A percentile compares a stretch with the other conserved stretches of the same genome.
Conservation (phyloP, 768 basidiomycete species). For the Auriscalpium orientale region DNA sequence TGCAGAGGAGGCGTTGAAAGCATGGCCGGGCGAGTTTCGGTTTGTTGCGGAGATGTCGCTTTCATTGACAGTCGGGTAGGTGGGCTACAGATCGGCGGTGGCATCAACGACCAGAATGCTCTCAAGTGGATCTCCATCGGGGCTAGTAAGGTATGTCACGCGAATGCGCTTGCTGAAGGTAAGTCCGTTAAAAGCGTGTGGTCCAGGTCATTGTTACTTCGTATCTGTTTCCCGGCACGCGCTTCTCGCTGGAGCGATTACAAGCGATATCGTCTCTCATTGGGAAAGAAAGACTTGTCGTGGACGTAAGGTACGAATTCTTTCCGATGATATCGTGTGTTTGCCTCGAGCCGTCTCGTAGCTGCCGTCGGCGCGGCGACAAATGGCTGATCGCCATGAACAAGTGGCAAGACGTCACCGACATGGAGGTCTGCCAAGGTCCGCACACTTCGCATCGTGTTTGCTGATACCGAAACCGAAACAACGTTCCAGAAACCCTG, state of each 20-base stretch:
- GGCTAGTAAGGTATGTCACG: conserved; percentile 70
- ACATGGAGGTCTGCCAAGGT: conserved; percentile 88
- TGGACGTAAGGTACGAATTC: conserved; percentile 78
- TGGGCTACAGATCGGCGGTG: conserved; percentile 88
- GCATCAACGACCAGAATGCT: conserved; percentile 79
- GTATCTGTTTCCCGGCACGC: conserved; percentile 80
- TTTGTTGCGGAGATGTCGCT: neutral
- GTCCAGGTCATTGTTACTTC: conserved; percentile 94
- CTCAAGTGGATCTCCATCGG: conserved; percentile 79
- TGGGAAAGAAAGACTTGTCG: conserved; percentile 82
- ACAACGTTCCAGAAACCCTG: conserved; percentile 53
- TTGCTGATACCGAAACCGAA: too few species aligned
- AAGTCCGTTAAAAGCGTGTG: neutral
- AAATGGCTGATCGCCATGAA: conserved; percentile 97
- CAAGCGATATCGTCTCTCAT: conserved; percentile 51
- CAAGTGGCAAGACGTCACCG: conserved; percentile 95
- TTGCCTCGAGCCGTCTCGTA: conserved; percentile 22
- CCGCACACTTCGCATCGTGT: neutral
- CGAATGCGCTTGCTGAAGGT: conserved; percentile 5
- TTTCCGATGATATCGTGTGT: neutral
- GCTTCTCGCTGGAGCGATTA: conserved; percentile 71
- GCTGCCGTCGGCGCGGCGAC: conserved; percentile 71
- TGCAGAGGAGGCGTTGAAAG: conserved; percentile 72
- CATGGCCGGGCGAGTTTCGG: conserved; percentile 66
- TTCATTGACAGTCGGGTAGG: conserved; percentile 29